Evolutionary conservation across 106 monocot genomes (phyloP).

Genomic region (Chionographis japonica): DNA sequence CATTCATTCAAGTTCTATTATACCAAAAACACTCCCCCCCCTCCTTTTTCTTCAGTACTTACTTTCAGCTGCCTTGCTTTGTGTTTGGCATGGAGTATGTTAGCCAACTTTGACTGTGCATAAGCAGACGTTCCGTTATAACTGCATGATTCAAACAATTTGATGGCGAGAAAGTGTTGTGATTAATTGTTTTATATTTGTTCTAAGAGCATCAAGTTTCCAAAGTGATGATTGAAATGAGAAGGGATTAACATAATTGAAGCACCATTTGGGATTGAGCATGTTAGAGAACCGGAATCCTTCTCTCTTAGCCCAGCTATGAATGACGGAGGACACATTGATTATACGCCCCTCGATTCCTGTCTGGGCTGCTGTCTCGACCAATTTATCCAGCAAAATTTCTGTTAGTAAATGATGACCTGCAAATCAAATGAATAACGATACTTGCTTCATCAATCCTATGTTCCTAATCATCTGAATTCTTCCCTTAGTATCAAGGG

Average conservation of each 20-base stretch:
- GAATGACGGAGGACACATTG: conserved; percentile 50
- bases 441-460: not conserved
- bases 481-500: not conserved
- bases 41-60: not conserved
- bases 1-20: not conserved
- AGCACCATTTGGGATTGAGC: conserved; percentile 22
- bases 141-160: conserved; percentile 4
- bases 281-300: conserved; percentile 19
- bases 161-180: not conserved
- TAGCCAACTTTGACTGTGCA: conserved; percentile 35
- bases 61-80: conserved; percentile 33
- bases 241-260: not conserved
- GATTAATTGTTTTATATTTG: not conserved
- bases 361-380: conserved; percentile 28
- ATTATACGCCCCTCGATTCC: conserved; percentile 52
- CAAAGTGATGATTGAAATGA: not conserved
- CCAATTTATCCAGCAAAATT: conserved; percentile 47
- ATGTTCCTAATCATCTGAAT: not conserved
- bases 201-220: not conserved
- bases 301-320: conserved; percentile 33
- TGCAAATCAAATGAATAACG: conserved; percentile 7
- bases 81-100: conserved; percentile 32
- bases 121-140: conserved; percentile 34
- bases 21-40: not conserved
- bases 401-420: conserved; percentile 58